Percentiles rank a stretch among this genome's conserved stretches.
These are phyloP conservation scores for Saturnispora gosingensis DNA, from an alignment of 805 yeast genomes.

Conservation along the genomic window DNA sequence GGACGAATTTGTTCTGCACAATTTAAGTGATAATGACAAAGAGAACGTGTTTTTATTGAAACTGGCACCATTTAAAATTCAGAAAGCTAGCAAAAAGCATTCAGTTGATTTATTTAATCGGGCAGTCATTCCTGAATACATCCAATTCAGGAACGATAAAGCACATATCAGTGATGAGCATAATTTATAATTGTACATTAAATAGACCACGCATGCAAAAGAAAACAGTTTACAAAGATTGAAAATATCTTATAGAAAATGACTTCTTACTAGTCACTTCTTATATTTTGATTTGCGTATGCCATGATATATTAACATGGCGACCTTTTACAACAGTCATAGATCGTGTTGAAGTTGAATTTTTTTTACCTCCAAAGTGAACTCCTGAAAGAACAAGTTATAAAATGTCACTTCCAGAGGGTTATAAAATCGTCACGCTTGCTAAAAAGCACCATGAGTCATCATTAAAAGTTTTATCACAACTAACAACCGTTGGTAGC, in stretches of 20 bases:
- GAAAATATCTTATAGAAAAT: no score
- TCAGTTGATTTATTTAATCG: not conserved
- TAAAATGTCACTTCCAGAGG: not conserved
- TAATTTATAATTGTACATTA: not conserved
- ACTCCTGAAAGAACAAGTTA: no score
- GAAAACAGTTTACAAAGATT: no score
- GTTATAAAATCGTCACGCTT: slow-evolving; percentile 2
- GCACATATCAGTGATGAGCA: not conserved
- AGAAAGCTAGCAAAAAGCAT: not conserved
- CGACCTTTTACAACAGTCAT: no score
- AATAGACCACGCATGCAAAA: no score
- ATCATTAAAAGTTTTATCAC: slow-evolving; percentile 44
- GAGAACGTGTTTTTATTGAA: slow-evolving; percentile 3
- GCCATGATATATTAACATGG: no score
- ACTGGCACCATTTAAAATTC: not conserved
- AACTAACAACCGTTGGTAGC: slow-evolving; percentile 77
- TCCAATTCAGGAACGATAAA: not conserved
- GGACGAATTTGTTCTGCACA: not conserved
- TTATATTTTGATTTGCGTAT: no score
- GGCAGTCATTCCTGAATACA: not conserved
- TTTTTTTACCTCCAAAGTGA: not conserved
- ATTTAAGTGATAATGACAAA: not conserved
- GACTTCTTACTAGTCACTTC: no score
- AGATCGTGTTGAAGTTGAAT: not conserved
- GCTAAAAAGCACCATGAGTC: not conserved